Percentiles rank a stretch among this genome's conserved stretches.
Conservation (phyloP, 768 basidiomycete species). For the Naganishia kalamii region DNA sequence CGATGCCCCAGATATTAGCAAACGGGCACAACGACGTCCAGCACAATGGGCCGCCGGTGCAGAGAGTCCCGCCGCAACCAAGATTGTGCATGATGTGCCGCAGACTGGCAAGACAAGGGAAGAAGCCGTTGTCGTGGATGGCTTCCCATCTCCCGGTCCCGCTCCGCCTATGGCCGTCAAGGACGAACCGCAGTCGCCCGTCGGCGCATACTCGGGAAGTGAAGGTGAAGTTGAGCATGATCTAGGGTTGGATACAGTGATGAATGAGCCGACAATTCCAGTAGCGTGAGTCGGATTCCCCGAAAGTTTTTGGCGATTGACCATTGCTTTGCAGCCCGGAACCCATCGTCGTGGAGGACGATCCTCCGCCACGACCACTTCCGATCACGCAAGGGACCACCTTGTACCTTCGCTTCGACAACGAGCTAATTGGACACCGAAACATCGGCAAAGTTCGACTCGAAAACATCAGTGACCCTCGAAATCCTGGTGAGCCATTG, state of each 20-base stretch:
- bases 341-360: not conserved
- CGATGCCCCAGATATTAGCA: not conserved
- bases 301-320: not conserved
- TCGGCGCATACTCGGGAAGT: not conserved
- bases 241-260: not conserved
- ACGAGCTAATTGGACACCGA: not conserved
- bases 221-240: slow-evolving; percentile 18
- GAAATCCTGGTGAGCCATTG: not conserved
- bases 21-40: not conserved
- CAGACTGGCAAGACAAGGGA: not conserved
- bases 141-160: not conserved
- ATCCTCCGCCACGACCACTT: not conserved
- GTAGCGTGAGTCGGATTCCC: not conserved
- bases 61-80: not conserved
- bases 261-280: not conserved
- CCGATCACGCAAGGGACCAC: not conserved
- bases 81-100: not conserved
- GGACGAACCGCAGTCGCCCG: not conserved
- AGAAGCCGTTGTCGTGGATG: not conserved
- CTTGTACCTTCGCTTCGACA: slow-evolving; percentile 4
- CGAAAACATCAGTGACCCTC: slow-evolving; percentile 11
- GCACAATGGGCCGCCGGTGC: not conserved
- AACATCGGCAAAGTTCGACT: slow-evolving; percentile 5
- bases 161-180: not conserved
- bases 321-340: not conserved